These are phyloP conservation scores for Puccinia novopanici DNA, from an alignment of 1,284 basidiomycete species.

Conservation along the genomic window DNA sequence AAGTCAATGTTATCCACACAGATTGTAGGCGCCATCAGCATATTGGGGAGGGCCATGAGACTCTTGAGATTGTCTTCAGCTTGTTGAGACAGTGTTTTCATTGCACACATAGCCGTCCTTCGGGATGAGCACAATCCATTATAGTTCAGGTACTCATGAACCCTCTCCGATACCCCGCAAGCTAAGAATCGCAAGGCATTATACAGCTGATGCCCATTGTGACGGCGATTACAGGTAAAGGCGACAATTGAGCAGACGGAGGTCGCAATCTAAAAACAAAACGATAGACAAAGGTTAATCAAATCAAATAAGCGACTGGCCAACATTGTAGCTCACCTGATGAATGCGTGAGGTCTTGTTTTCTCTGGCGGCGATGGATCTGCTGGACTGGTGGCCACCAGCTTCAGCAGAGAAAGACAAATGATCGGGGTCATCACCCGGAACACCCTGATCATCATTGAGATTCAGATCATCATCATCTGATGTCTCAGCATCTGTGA, in stretches of 20 bases:
- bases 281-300: not conserved
- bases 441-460: not conserved
- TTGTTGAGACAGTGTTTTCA: not conserved
- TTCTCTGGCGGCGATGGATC: too few species aligned
- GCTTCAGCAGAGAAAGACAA: too few species aligned
- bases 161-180: not conserved
- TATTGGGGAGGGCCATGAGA: not conserved
- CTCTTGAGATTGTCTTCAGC: not conserved
- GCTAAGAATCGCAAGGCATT: not conserved
- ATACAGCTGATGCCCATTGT: not conserved
- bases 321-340: too few species aligned
- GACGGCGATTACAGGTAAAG: not conserved
- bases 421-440: too few species aligned
- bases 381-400: not conserved
- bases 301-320: not conserved
- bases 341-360: too few species aligned
- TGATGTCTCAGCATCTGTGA: too few species aligned
- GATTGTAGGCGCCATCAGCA: not conserved
- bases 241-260: not conserved
- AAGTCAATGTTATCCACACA: slow-evolving; percentile 14
- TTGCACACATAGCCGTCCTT: not conserved
- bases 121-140: not conserved
- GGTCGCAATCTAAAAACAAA: not conserved
- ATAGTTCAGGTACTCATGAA: not conserved
- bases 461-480: not conserved